Evolutionary conservation across 2,329 filamentous ascomycete genomes (phyloP).

Genomic region (Pseudocercospora eumusae): DNA sequence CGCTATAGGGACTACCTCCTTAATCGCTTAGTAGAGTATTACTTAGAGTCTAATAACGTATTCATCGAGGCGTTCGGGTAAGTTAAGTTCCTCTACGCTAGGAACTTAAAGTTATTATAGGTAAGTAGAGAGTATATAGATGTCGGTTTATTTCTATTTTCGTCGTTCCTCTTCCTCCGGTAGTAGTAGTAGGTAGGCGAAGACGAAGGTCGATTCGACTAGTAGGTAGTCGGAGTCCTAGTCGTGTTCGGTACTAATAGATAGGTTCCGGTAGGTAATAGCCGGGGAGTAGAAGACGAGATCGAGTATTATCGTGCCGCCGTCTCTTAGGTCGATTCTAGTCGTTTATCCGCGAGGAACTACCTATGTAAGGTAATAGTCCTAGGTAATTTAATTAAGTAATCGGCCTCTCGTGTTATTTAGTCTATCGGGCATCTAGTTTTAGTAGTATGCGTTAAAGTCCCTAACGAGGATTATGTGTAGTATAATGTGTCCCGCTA

Average conservation of each 20-base stretch:
- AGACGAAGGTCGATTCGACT: too few species aligned
- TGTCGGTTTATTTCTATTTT: neutral
- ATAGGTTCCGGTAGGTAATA: neutral
- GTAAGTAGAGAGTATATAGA: neutral
- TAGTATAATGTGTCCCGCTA: too few species aligned
- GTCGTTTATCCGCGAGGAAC: neutral
- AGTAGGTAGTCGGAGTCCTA: too few species aligned
- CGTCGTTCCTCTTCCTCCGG: neutral
- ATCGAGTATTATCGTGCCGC: neutral
- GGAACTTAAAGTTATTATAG: neutral
- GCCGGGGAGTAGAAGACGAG: neutral
- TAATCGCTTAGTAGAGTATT: neutral
- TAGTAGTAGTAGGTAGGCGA: neutral
- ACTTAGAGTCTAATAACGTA: neutral
- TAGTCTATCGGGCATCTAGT: too few species aligned
- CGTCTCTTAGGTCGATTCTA: neutral
- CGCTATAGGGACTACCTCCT: neutral
- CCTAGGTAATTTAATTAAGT: neutral
- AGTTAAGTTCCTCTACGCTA: neutral
- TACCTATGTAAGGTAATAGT: neutral
- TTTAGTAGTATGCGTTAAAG: too few species aligned
- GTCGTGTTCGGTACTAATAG: too few species aligned
- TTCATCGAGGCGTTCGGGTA: neutral
- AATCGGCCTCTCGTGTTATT: too few species aligned
- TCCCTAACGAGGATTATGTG: too few species aligned